phyloP scores from a whole-genome alignment of 768 basidiomycete genomes.

The Podaxis sp. region DNA sequence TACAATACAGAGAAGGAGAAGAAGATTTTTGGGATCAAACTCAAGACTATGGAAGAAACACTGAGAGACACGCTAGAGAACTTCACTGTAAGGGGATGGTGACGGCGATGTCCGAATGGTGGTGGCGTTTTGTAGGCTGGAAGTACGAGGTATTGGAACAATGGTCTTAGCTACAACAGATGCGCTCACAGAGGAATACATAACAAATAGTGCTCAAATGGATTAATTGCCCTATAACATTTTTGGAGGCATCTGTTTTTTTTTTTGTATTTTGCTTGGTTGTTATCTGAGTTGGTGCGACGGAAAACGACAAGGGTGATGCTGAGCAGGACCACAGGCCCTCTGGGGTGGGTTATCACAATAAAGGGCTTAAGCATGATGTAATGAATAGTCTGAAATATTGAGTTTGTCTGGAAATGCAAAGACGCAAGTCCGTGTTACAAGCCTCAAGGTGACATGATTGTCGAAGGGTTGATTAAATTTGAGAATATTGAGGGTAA shows the following conservation, averaged over 20 bases:
- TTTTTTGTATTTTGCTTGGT: neutral
- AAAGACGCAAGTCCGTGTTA: neutral
- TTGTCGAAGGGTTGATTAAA: neutral
- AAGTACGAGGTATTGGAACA: too few relatives aligned
- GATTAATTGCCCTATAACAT: too few relatives aligned
- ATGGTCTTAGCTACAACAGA: too few relatives aligned
- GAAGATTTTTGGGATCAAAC: constrained; percentile 32
- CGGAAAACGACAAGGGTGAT: too few relatives aligned
- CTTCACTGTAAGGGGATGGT: constrained; percentile 35
- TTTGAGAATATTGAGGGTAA: constrained; percentile 6
- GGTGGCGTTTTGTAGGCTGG: too few relatives aligned
- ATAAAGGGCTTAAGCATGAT: too few relatives aligned
- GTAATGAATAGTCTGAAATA: too few relatives aligned
- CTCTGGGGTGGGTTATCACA: too few relatives aligned
- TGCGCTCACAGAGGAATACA: too few relatives aligned
- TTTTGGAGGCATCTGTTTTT: too few relatives aligned
- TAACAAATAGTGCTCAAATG: too few relatives aligned
- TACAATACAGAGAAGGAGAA: constrained; percentile 29
- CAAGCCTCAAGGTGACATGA: neutral
- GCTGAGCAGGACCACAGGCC: too few relatives aligned
- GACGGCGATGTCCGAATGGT: neutral
- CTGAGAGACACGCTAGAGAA: constrained; percentile 30
- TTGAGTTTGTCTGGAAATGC: neutral
- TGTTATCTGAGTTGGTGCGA: neutral
- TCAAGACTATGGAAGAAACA: constrained; percentile 29